phyloP scores from a whole-genome alignment of 2,329 filamentous ascomycete species.

The Fusarium subglutinans region DNA sequence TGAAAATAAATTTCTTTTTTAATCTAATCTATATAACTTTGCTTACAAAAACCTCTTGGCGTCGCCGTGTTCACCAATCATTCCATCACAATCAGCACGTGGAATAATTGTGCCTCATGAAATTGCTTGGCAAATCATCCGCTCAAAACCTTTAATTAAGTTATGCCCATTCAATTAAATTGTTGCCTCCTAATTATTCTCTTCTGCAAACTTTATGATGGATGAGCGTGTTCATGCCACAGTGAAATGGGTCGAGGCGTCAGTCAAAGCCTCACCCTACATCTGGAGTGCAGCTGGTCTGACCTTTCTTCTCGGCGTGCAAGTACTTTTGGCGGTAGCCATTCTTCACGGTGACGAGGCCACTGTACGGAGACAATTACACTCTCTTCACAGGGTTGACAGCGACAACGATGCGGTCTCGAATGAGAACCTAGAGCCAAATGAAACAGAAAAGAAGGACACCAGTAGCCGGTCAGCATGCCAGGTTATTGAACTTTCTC shows the following conservation, averaged over 20 bases:
- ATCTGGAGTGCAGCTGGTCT: constrained; percentile 3
- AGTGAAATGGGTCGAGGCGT: not conserved
- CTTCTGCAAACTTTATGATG: not conserved
- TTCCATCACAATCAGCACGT: not conserved
- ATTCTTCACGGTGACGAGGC: constrained; percentile 8
- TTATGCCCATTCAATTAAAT: not conserved
- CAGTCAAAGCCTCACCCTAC: not conserved
- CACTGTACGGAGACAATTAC: not conserved
- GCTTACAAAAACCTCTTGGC: not conserved
- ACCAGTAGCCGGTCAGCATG: too few species aligned
- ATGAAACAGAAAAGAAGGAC: too few species aligned
- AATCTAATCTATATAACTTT: fast-evolving
- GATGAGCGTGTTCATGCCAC: not conserved
- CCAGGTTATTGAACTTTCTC: not conserved
- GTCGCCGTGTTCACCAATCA: not conserved
- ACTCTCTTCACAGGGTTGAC: not conserved
- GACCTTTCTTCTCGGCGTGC: constrained; percentile 9
- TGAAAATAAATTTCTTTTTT: too few species aligned
- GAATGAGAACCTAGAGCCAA: fast-evolving
- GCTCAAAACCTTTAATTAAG: not conserved
- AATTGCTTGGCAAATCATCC: not conserved
- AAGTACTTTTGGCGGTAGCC: not conserved
- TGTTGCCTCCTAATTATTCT: too few species aligned
- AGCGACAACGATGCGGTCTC: fast-evolving
- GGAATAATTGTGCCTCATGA: not conserved